Conservation (phyloP, 2,329 filamentous ascomycete genomes). For the Coniochaeta sp. region DNA sequence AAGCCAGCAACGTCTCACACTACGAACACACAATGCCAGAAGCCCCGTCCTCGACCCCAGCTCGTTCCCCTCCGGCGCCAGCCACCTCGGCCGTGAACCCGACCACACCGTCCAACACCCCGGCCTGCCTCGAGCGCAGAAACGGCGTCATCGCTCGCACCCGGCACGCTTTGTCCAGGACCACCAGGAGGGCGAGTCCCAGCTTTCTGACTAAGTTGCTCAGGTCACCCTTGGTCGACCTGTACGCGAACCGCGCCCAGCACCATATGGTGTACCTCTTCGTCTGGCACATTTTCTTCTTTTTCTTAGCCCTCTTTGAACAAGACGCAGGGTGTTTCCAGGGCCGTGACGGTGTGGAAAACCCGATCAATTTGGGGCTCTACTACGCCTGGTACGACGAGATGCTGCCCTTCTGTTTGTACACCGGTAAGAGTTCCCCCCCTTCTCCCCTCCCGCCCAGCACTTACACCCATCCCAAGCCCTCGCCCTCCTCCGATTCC, state of each 20-base stretch:
- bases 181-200: neutral
- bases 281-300: neutral
- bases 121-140: neutral
- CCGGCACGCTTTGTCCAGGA: neutral
- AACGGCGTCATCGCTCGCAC: neutral
- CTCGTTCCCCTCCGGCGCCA: neutral
- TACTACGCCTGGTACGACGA: neutral
- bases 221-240: neutral
- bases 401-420: neutral
- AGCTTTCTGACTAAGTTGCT: neutral
- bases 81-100: neutral
- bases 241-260: neutral
- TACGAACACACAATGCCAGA: neutral
- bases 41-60: neutral
- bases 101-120: neutral
- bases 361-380: neutral
- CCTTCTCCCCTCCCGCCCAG: neutral
- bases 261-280: neutral
- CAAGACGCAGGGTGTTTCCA: neutral
- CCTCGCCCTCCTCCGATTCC: neutral
- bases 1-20: neutral
- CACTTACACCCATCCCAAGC: neutral
- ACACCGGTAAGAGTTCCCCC: neutral
- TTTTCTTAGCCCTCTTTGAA: neutral
- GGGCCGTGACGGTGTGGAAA: neutral